A percentile compares a stretch with the other conserved stretches of the same genome.
Evolutionary conservation across 2,329 filamentous ascomycete species (phyloP).

Genomic region (Fusarium beomiforme): DNA sequence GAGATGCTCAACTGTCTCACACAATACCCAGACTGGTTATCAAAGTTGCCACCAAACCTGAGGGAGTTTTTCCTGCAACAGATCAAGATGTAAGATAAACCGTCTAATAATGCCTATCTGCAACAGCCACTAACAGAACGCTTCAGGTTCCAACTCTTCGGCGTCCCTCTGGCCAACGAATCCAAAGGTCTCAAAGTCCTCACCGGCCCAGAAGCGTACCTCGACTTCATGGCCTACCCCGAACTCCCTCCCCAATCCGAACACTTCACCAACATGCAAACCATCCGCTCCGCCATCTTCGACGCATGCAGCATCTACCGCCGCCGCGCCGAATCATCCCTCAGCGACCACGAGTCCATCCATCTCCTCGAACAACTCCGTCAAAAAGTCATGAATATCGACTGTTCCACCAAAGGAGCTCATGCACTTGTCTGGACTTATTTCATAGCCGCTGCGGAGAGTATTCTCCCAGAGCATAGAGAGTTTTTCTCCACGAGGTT

Average conservation of each 20-base stretch:
- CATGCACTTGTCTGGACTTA: slow-evolving; percentile 55
- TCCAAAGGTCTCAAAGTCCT: slow-evolving; percentile 41
- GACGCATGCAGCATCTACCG: slow-evolving; percentile 44
- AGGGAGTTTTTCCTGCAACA: slow-evolving; percentile 46
- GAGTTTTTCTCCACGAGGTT: slow-evolving; percentile 49
- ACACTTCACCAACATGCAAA: slow-evolving; percentile 27
- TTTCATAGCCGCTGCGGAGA: slow-evolving; percentile 54
- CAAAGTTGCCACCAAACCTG: slow-evolving; percentile 23
- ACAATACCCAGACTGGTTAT: slow-evolving; percentile 30
- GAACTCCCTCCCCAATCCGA: slow-evolving; percentile 31
- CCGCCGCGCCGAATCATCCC: slow-evolving; percentile 34
- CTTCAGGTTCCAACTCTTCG: slow-evolving; percentile 46
- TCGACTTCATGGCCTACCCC: slow-evolving; percentile 43
- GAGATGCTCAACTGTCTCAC: slow-evolving; percentile 49
- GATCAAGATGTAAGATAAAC: slow-evolving; percentile 45
- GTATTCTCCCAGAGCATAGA: slow-evolving; percentile 47
- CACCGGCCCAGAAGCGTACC: slow-evolving; percentile 34
- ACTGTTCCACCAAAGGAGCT: slow-evolving; percentile 43
- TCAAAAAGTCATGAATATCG: slow-evolving; percentile 42
- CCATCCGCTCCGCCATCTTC: slow-evolving; percentile 39
- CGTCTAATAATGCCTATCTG: too few relatives aligned
- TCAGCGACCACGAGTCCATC: slow-evolving; percentile 35
- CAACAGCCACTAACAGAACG: background rate
- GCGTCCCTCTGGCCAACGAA: slow-evolving; percentile 42
- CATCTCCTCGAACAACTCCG: slow-evolving; percentile 47